Base-by-base conservation (phyloP, 345 rosid genomes). In the Eucalyptus microcorys region DNA sequence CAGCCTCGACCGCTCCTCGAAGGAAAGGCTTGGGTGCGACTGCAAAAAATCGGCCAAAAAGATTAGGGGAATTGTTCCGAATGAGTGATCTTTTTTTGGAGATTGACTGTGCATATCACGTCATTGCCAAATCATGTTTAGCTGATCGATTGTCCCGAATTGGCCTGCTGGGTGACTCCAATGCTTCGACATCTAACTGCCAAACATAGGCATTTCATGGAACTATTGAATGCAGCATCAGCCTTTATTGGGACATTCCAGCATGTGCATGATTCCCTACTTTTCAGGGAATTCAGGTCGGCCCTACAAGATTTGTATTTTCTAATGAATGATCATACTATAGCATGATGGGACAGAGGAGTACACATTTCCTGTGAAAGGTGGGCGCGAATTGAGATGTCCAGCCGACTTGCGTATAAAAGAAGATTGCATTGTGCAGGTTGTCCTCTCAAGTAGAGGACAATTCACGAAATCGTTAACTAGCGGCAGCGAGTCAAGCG, bases 11-110 rank as follows among this genome's bases (percentile, higher is more conserved):
- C 96, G 88, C 87, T 94, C 96, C 90, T 94, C 95, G 9, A 94
- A 91, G 53, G 96, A 90, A 64, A 96, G 92, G 68, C 89, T 88
- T 0, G 93, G 95, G 90, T 96, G 99, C 87, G 98, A 95, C 97
- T 96, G 95, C 68, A 57, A 47, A 5, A 88, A 9, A 80, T 45
- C 17, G 7, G 50, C 49, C 43, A 34, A 68, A 32, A 71, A 19
- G 26, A 71, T 71, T 34, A 71, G 81, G 45, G 80, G 42, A 34
- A 19, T 19, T 21, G 81, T 71, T 37, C 45, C 27, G 21, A 76
- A 37, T 21, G 83, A 37, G 26, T 37, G 83, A 76, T 76, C 47
- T 76, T 24, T 37, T 19, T 76, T 37, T 0, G 14, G 27, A 37
- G 83, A 37, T 37, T 11, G 24, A 37, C 83, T 3, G 14, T 71